Percentiles rank a stretch among this genome's conserved stretches.
phyloP scores from a whole-genome alignment of 805 yeast genomes.

The Ogataea allantospora region DNA sequence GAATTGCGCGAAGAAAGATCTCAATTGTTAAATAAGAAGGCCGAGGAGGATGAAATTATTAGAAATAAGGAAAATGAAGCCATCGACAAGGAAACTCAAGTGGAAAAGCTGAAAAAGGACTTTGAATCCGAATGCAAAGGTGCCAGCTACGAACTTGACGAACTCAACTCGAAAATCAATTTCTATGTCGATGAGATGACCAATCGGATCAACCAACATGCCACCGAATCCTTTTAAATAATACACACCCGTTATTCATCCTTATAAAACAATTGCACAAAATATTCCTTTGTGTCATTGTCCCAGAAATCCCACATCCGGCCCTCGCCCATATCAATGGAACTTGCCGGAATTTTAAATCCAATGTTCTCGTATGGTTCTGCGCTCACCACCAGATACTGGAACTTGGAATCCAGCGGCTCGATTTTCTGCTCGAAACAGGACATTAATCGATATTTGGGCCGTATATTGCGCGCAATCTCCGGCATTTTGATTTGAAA shows the following conservation, averaged over 20 bases:
- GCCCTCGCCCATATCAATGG: slow-evolving; percentile 42
- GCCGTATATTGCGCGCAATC: slow-evolving; percentile 44
- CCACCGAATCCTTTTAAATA: slow-evolving; percentile 8
- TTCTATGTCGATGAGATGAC: slow-evolving; percentile 53
- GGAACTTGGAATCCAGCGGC: slow-evolving; percentile 47
- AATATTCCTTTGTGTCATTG: slow-evolving; percentile 61
- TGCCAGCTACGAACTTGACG: slow-evolving; percentile 52
- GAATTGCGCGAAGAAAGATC: slow-evolving; percentile 47
- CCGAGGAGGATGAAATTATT: slow-evolving; percentile 45
- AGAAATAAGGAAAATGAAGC: slow-evolving; percentile 20
- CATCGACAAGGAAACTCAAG: slow-evolving; percentile 30
- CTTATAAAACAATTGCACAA: slow-evolving; percentile 63
- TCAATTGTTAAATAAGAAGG: slow-evolving; percentile 47
- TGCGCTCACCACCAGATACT: slow-evolving; percentile 76
- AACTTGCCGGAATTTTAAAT: slow-evolving; percentile 65
- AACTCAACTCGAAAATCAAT: slow-evolving; percentile 53
- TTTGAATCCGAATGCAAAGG: slow-evolving; percentile 53
- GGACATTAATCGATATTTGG: slow-evolving; percentile 74
- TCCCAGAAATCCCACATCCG: slow-evolving; percentile 75
- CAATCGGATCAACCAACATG: slow-evolving; percentile 23
- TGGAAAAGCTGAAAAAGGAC: slow-evolving; percentile 38
- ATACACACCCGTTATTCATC: slow-evolving; percentile 7
- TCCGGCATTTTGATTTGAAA: slow-evolving; percentile 58
- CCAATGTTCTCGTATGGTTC: slow-evolving; percentile 88
- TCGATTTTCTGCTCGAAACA: slow-evolving; percentile 63